Evolutionary conservation across 495 filamentous ascomycete genomes (phyloP).

Genomic region (Darksidea phi): DNA sequence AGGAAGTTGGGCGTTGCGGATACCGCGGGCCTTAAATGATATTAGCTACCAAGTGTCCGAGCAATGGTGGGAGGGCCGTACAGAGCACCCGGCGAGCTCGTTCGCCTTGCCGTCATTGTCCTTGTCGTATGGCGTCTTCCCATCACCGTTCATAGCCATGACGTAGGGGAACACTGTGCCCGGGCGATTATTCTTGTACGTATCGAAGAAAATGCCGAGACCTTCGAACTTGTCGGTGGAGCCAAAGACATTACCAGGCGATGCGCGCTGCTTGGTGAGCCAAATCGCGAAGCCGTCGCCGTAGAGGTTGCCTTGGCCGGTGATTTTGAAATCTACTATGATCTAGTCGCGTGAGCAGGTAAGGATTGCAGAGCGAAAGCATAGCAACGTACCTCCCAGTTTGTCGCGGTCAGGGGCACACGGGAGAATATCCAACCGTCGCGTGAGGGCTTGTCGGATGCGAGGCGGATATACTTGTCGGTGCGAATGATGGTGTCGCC

Average conservation of each 20-base stretch:
- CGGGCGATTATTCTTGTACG: slow-evolving; percentile 99
- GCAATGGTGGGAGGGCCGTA: slow-evolving; percentile 39
- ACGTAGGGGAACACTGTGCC: slow-evolving; percentile 95
- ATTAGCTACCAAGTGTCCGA: background rate
- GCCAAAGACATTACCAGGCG: slow-evolving; percentile 83
- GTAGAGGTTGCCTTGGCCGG: slow-evolving; percentile 78
- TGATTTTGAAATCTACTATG: slow-evolving; percentile 91
- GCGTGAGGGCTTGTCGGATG: slow-evolving; percentile 84
- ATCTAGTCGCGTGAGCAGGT: slow-evolving; percentile 55
- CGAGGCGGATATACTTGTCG: slow-evolving; percentile 93
- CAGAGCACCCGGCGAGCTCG: slow-evolving; percentile 91
- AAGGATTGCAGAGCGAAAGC: background rate
- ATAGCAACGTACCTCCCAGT: slow-evolving; percentile 79
- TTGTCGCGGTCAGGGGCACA: slow-evolving; percentile 93
- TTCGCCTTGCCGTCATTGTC: slow-evolving; percentile 91
- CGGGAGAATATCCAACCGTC: slow-evolving; percentile 90
- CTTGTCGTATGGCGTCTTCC: slow-evolving; percentile 85
- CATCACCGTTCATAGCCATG: slow-evolving; percentile 97
- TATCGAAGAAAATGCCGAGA: slow-evolving; percentile 95
- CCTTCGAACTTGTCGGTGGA: slow-evolving; percentile 87
- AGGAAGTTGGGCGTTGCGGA: slow-evolving; percentile 71
- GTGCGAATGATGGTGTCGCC: slow-evolving; percentile 91
- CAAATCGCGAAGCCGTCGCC: slow-evolving; percentile 98
- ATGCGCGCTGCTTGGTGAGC: slow-evolving; percentile 90
- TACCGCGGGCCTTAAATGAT: slow-evolving; percentile 68